A percentile compares a stretch with the other conserved stretches of the same genome.
phyloP scores from a whole-genome alignment of 176 grass and related monocot species.

The Miscanthus lutarioriparius region DNA sequence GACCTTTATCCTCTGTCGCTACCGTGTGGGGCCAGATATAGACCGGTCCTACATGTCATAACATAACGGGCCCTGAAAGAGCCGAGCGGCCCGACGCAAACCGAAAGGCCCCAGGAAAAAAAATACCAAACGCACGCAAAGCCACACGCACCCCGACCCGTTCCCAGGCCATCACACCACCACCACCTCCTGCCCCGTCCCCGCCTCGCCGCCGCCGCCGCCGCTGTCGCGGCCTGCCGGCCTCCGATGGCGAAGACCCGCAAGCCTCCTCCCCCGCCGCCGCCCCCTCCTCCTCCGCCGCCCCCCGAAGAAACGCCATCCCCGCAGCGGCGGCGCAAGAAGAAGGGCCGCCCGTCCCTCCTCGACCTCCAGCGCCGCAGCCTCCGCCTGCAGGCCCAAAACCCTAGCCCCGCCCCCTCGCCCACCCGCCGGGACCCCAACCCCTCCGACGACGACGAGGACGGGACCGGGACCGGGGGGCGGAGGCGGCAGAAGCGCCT shows the following conservation, averaged over 20 bases:
- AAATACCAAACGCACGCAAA: constrained; percentile 63
- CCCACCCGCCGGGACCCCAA: constrained; percentile 22
- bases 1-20: neutral
- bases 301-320: constrained; percentile 32
- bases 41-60: constrained; percentile 14
- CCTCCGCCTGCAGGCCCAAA: constrained; percentile 61
- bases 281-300: neutral
- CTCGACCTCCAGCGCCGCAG: constrained; percentile 65
- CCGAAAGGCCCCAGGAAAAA: constrained; percentile 37
- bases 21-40: neutral
- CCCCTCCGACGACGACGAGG: constrained; percentile 42
- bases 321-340: constrained; percentile 47
- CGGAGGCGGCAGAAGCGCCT: constrained; percentile 51
- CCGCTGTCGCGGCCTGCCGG: neutral
- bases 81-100: constrained; percentile 16
- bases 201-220: constrained; percentile 35
- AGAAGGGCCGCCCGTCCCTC: constrained; percentile 69
- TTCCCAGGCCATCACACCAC: constrained; percentile 49
- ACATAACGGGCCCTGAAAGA: neutral
- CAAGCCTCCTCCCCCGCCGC: constrained; percentile 9
- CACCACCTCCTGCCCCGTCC: neutral
- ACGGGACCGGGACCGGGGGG: constrained; percentile 30
- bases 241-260: constrained; percentile 58
- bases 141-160: constrained; percentile 61
- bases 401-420: constrained; percentile 31